Evolutionary conservation across 305 asterid species (phyloP).

Genomic region (Nicotiana rustica): DNA sequence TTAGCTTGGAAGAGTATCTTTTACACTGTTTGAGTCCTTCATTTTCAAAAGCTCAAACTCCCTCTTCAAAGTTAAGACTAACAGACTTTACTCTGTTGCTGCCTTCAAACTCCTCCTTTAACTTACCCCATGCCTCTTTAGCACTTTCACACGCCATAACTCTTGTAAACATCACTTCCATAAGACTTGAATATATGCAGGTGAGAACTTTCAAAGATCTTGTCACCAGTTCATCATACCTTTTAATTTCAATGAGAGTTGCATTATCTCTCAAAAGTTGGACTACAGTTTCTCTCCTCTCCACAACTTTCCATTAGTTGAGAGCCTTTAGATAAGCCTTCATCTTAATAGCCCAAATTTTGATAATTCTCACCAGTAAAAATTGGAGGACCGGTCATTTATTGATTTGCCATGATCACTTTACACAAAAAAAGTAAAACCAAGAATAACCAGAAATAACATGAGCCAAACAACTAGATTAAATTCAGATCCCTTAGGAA

Average conservation of each 20-base stretch:
- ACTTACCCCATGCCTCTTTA: slow-evolving; percentile 1
- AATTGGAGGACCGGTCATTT: not conserved
- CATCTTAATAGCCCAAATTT: not conserved
- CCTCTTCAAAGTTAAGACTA: not conserved
- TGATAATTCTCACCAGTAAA: not conserved
- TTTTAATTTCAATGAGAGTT: slow-evolving; percentile 14
- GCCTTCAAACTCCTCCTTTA: slow-evolving; percentile 29
- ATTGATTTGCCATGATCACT: not conserved
- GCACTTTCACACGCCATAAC: not conserved
- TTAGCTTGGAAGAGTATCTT: slow-evolving; percentile 17
- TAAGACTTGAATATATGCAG: not conserved
- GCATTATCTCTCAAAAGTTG: not conserved
- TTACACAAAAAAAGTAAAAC: not conserved
- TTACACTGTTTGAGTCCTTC: not conserved
- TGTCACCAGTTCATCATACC: not conserved
- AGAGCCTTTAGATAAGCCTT: not conserved
- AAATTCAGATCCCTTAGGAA: not conserved
- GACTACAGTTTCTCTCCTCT: not conserved
- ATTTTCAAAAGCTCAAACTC: slow-evolving; percentile 5
- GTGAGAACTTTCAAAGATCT: not conserved
- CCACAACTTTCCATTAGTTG: slow-evolving; percentile 13
- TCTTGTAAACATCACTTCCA: slow-evolving; percentile 1
- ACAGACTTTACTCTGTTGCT: not conserved
- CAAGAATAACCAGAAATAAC: no score
- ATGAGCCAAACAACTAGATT: not conserved